phyloP scores from a whole-genome alignment of 2,329 filamentous ascomycete species.

The Cladophialophora bantiana region DNA sequence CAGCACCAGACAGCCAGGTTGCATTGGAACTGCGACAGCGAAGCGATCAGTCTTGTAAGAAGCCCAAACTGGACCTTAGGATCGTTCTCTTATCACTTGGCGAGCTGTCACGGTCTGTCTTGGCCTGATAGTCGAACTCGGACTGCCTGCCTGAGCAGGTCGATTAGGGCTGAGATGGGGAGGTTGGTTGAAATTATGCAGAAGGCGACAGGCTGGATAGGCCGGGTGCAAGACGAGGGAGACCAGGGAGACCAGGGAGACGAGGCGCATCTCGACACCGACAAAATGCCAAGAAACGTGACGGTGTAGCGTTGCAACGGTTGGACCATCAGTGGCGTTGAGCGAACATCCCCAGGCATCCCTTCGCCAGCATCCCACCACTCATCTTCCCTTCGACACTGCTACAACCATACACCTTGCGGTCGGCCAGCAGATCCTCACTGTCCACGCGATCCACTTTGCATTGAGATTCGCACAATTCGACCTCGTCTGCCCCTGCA shows the following conservation, averaged over 20 bases:
- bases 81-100: slow-evolving; percentile 26
- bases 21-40: slow-evolving; percentile 17
- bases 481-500: not conserved
- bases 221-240: not conserved
- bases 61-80: slow-evolving; percentile 5
- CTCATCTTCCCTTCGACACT: not conserved
- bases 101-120: not conserved
- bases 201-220: not conserved
- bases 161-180: not conserved
- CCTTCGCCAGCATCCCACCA: slow-evolving; percentile 10
- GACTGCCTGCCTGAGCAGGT: slow-evolving; percentile 11
- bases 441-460: slow-evolving; percentile 4
- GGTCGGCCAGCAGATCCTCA: slow-evolving; percentile 17
- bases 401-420: not conserved
- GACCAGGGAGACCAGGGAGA: not conserved
- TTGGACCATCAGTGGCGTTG: slow-evolving; percentile 11
- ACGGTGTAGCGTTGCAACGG: slow-evolving; percentile 20
- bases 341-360: not conserved
- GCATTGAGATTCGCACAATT: slow-evolving; percentile 17
- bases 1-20: slow-evolving; percentile 18
- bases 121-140: slow-evolving; percentile 9
- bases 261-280: not conserved
- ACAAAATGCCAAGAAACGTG: slow-evolving; percentile 14
- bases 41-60: slow-evolving; percentile 1
- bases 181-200: not conserved